Base-by-base conservation (phyloP, 2,329 filamentous ascomycete genomes). In the Nothomitra cinnamomea region DNA sequence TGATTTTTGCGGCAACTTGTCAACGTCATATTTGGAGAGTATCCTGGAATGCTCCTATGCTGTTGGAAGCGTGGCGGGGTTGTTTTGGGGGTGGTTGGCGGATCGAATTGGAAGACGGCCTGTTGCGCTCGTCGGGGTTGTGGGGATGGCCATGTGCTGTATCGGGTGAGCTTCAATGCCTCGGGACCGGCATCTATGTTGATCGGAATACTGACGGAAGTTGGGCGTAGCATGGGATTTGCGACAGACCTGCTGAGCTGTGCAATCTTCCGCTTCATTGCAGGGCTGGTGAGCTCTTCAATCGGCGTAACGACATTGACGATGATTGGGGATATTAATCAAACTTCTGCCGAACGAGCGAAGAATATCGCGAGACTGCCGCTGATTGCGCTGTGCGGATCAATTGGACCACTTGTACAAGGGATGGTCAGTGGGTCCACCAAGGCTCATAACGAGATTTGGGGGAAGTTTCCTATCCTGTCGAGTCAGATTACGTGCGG, bases 11-110 rank as follows among this genome's bases (percentile, higher is more conserved):
- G 66, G 68, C 43, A 67, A 64, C 52, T 65, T 71, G 40, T 68
- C 70, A 24, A 67, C 68, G 1, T 70, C 69, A 1, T 73, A 73
- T 53, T 63, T 72, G 48, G 66, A 67, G 52, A 70, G 69, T 53
- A 67, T 72, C n/a, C 64, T 73, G 45, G 69, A 72, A 54, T 71
- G 70, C 61, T 68, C 70, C 21, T 73, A 72, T 58, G 70, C 69
- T 19, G 68, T 72, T 53, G 71, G 71, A 22, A 67, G 68, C 58
- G 79, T 82, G 3, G 95, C 90, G 7, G 95, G 95, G 63, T 87
- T 95, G 63, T 76, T 90, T 61, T 94, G 87, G 87, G 87, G 87
- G 3, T 89, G 83, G 73, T 64, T 92, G 52, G 88, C 83, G 0
- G 87, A 94, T 66, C 72, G 77, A 4, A 75, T 90, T 54, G 87